Evolutionary conservation across 1,139 yeast genomes (phyloP).

Genomic region (Candida sp.): DNA sequence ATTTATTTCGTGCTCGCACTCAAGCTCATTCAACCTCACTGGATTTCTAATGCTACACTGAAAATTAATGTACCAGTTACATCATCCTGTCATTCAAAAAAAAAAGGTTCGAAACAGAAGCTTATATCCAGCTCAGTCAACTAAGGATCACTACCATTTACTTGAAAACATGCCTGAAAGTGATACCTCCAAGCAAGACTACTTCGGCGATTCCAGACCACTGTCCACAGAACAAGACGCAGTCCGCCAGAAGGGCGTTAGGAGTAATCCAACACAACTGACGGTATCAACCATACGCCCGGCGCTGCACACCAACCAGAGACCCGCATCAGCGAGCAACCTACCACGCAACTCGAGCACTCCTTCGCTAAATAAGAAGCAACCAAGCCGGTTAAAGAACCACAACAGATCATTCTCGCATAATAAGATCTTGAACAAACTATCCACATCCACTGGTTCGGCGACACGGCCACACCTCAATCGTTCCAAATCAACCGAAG

Average conservation of each 20-base stretch:
- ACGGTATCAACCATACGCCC: constrained; percentile 6
- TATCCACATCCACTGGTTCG: constrained; percentile 17
- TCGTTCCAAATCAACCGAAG: constrained; percentile 50
- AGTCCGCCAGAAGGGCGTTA: constrained; percentile 9
- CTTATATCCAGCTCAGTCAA: background rate
- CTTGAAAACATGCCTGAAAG: background rate
- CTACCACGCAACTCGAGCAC: constrained; percentile 9
- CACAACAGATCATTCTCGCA: constrained; percentile 39
- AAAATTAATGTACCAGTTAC: background rate
- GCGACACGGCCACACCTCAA: constrained; percentile 35
- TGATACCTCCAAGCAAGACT: background rate
- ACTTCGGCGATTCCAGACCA: background rate
- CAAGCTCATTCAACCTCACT: background rate
- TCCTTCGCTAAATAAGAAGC: constrained; percentile 9
- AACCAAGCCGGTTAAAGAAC: constrained; percentile 9
- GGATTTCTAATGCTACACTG: background rate
- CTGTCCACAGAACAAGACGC: constrained; percentile 9
- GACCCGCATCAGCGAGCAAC: constrained; percentile 14
- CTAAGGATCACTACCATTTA: background rate
- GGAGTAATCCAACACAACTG: background rate
- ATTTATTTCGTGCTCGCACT: background rate
- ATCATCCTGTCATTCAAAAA: background rate
- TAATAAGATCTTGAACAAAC: constrained; percentile 27
- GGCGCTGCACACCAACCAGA: constrained; percentile 6
- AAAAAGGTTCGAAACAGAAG: background rate